Base-by-base conservation (phyloP, 768 basidiomycete species). In the Tylopilus subfusipes region DNA sequence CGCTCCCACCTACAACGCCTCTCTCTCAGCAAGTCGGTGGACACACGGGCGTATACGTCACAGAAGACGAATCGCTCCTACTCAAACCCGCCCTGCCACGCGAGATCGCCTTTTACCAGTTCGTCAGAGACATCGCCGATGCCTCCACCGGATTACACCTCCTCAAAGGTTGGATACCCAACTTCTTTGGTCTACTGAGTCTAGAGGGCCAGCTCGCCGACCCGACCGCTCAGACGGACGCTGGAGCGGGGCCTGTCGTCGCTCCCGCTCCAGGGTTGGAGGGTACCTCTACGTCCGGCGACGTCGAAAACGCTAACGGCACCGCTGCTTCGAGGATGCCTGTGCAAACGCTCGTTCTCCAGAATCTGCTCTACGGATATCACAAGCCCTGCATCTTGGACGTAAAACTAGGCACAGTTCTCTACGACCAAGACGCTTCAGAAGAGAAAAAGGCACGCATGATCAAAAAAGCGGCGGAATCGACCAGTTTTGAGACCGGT, bases 341-440 rank as follows among this genome's bases (percentile, higher is more conserved):
- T 1, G 60, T 59, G 76, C 84, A 94, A 76, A 85, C 82, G 54
- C 74, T 96, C 50, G 91, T 96, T 29, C 72, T 99, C 4, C 87
- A 95, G 73, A 98, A 99, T 68, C 73, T 94, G 13, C 72, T 88
- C 2, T 71, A 86, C 59, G 65, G 77, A 1, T 98, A 94, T 75
- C 62, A 72, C 33, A 87, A 84, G 66, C 95, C 95, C 7, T 93
- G 90, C 60, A 81, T 97, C 53, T 76, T 98, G 27, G 96, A 99
- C 68, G 78, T 93, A 67, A 99, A 98, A 70, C 86, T 98, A 16
- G 97, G 97, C 1, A 95, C 88, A 0, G 76, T 88, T 1, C 78
- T 98, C n/a, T 90, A 90, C 58, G 93, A 90, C 48, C 81, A 85
- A 21, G 65, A 67, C 12, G 79, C 88, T 5, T 68, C 79, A 0